Conservation (phyloP, 2,329 filamentous ascomycete genomes). For the Ascochyta fabae region DNA sequence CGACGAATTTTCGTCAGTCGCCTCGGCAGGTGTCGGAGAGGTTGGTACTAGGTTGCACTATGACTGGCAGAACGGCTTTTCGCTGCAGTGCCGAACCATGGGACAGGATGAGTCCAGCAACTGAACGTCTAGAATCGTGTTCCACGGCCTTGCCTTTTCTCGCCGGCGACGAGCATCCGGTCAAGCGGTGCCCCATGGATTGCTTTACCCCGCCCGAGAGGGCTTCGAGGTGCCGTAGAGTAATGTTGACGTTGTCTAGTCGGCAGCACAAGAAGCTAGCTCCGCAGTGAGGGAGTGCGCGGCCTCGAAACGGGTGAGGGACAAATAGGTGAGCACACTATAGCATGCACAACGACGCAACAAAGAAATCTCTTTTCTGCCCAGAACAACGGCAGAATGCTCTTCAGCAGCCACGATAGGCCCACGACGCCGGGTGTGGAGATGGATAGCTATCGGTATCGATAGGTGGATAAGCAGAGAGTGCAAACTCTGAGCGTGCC, state of each 20-base stretch:
- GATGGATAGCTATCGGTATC: conserved; percentile 43
- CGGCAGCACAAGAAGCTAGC: conserved; percentile 7
- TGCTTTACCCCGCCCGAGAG: conserved; percentile 18
- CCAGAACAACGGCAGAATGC: conserved; percentile 12
- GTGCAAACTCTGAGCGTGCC: conserved; percentile 28
- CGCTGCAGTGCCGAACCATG: conserved; percentile 18
- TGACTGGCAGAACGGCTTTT: conserved; percentile 15
- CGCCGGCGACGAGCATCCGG: conserved; percentile 6
- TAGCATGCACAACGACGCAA: conserved; percentile 19
- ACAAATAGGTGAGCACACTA: conserved; percentile 11
- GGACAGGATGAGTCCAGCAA: conserved; percentile 11
- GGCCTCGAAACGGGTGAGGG: conserved; percentile 10
- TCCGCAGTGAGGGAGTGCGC: conserved; percentile 25
- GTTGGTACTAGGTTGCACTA: conserved; percentile 8
- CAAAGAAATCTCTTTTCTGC: conserved; percentile 30
- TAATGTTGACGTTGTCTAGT: conserved; percentile 16
- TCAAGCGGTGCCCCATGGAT: conserved; percentile 3
- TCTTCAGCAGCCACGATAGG: conserved; percentile 24
- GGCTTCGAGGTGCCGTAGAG: conserved; percentile 1
- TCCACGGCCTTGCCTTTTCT: conserved; percentile 18
- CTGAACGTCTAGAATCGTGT: conserved; percentile 10
- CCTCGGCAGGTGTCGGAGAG: conserved; percentile 9
- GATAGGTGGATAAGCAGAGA: conserved; percentile 46
- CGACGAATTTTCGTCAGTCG: conserved; percentile 1
- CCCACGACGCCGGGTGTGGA: conserved; percentile 26